Evolutionary conservation across 2,329 filamentous ascomycete species (phyloP), one percentile per base, ranked within the genome.

Genomic region (Cadophora malorum): DNA sequence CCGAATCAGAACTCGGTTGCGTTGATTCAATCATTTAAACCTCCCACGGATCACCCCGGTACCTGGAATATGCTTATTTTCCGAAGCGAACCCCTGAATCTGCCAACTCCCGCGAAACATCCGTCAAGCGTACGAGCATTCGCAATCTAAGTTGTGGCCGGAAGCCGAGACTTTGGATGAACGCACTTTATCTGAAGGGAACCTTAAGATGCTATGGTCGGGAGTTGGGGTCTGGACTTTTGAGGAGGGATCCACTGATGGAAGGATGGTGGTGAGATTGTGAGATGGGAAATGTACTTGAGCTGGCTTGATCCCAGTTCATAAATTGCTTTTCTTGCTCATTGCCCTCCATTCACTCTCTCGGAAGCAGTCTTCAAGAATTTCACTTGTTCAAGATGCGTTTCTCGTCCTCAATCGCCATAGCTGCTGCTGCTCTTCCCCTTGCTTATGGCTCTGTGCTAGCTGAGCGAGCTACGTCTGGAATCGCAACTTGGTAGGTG

Each of bases 401-500:
- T 35, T 63, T 63, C 47, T 52, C 45, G 35, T 31, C 23, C 45
- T 28, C n/a, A n/a, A 14, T 63, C 25, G 45, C 45, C 49, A 25
- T 63, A 14, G 60, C 45, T 52, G 47, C 60, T n/a, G 45, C 14
- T 28, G 35, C 59, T 23, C 23, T 63, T 8, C 47, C 60, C 21
- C 45, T 52, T 6, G 60, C 45, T 19, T 47, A 63, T 16, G 60
- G 38, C 25, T 63, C 60, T 14, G 60, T 63, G 16, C 47, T 63
- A 23, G 60, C 60, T 19, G 60, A 63, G 31, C 60, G 60, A 25
- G 21, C 60, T 10, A 63, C 60, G 6, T 63, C 60, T 7, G 62
- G 23, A 23, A 64, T 55, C 3, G 61, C 61, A 16, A 64, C 61
- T n/a, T 64, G 47, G 47, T n/a, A n/a, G n/a, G n/a, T n/a, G n/a